These are phyloP conservation scores for Phytopythium oedochilum DNA, from an alignment of 352 stramenopile species.

Conservation along the genomic window DNA sequence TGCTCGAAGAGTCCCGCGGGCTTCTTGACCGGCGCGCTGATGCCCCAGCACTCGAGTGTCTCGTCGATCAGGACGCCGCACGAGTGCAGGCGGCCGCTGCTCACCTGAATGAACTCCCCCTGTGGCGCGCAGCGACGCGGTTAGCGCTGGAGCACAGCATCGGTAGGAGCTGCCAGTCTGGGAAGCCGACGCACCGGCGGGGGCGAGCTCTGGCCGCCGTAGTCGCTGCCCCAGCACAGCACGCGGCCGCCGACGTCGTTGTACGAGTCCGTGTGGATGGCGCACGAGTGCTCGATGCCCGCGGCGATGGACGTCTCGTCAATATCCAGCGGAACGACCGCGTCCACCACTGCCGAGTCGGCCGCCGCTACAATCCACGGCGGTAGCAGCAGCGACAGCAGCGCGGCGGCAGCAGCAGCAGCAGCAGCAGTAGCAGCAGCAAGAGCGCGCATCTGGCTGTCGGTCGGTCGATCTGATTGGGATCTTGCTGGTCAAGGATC, in stretches of 20 bases:
- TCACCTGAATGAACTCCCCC: conserved; percentile 80
- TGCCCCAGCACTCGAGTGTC: conserved; percentile 75
- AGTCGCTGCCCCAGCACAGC: conserved; percentile 72
- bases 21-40: conserved; percentile 34
- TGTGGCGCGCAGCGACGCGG: conserved; percentile 5
- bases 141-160: background rate
- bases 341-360: conserved; percentile 3
- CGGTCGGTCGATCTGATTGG: background rate
- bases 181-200: conserved; percentile 16
- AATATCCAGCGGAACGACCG: conserved; percentile 58
- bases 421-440: background rate
- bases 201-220: conserved; percentile 45
- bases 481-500: background rate
- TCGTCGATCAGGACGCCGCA: conserved; percentile 76
- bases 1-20: conserved; percentile 74
- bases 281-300: conserved; percentile 78
- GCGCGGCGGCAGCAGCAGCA: background rate
- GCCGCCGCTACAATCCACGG: background rate
- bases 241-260: conserved; percentile 71
- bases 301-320: conserved; percentile 73
- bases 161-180: no score
- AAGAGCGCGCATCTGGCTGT: background rate
- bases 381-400: conserved; percentile 7
- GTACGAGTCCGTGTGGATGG: conserved; percentile 60
- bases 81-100: conserved; percentile 61